Evolutionary conservation across 768 basidiomycete genomes (phyloP).

Genomic region (Pholiota molesta): DNA sequence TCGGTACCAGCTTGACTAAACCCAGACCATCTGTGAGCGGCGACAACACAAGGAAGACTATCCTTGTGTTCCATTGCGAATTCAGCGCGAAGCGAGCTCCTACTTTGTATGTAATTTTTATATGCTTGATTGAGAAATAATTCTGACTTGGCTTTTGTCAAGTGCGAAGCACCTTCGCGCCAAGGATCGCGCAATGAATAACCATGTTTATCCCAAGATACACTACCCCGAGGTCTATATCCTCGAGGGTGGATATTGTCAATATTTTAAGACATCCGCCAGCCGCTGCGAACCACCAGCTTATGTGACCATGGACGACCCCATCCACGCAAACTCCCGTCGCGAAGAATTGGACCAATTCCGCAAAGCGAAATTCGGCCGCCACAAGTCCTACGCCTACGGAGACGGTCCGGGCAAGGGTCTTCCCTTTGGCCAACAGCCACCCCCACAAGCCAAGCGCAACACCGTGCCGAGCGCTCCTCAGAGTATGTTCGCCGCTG

Average conservation of each 20-base stretch:
- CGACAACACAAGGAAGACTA: conserved; percentile 71
- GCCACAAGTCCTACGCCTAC: conserved; percentile 91
- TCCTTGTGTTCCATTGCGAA: conserved; percentile 97
- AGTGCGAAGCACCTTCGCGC: conserved; percentile 95
- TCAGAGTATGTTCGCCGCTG: conserved; percentile 66
- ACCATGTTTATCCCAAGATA: conserved; percentile 87
- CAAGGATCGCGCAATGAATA: conserved; percentile 87
- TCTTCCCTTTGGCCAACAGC: conserved; percentile 22
- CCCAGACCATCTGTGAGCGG: conserved; percentile 77
- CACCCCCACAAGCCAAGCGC: conserved; percentile 52
- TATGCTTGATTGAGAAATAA: too few relatives aligned
- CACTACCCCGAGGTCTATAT: conserved; percentile 98
- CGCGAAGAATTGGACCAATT: conserved; percentile 90
- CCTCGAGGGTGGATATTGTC: conserved; percentile 93
- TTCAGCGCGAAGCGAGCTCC: conserved; percentile 95
- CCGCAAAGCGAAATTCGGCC: conserved; percentile 84
- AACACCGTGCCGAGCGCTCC: conserved; percentile 64
- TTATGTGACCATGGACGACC: conserved; percentile 97
- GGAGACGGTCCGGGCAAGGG: conserved; percentile 67
- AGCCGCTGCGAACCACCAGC: conserved; percentile 76
- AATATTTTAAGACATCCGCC: conserved; percentile 74
- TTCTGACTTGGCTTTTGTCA: background rate
- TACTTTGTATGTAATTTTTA: conserved; percentile 71
- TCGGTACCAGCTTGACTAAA: conserved; percentile 56
- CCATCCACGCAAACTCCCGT: conserved; percentile 76